phyloP scores from a whole-genome alignment of 371 early-diverging fungal genomes.

The Apophysomyces trapeziformis region DNA sequence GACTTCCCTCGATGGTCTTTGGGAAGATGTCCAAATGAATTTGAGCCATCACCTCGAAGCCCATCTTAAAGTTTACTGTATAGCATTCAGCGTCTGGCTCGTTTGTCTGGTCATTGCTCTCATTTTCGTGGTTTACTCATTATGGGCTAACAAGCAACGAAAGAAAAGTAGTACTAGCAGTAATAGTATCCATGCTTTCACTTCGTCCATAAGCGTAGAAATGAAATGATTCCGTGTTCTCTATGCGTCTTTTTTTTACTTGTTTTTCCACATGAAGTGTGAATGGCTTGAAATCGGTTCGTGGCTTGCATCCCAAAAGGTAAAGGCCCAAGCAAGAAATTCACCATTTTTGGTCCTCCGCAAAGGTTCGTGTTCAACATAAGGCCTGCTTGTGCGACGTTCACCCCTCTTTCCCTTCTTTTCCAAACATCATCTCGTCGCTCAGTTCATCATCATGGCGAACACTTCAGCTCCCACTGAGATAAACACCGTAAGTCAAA shows the following conservation, averaged over 20 bases:
- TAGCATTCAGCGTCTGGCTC: not conserved
- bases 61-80: not conserved
- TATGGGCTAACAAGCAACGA: not conserved
- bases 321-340: no score
- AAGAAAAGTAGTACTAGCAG: not conserved
- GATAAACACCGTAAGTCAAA: not conserved
- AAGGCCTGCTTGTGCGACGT: slow-evolving; percentile 8
- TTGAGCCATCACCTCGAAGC: not conserved
- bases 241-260: no score
- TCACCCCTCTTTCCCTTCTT: slow-evolving; percentile 11
- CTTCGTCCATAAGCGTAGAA: not conserved
- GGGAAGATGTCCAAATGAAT: not conserved
- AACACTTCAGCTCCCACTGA: not conserved
- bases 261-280: no score
- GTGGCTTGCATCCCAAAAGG: not conserved
- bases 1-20: not conserved
- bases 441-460: slow-evolving; percentile 4
- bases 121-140: not conserved
- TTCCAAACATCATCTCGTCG: slow-evolving; percentile 10
- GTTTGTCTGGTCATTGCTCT: not conserved
- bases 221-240: no score
- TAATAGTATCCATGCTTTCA: not conserved
- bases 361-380: slow-evolving; percentile 5
- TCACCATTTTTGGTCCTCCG: not conserved
- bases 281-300: not conserved